Base-by-base conservation (phyloP, 331 rosid species). In the Erythrophleum ivorense region DNA sequence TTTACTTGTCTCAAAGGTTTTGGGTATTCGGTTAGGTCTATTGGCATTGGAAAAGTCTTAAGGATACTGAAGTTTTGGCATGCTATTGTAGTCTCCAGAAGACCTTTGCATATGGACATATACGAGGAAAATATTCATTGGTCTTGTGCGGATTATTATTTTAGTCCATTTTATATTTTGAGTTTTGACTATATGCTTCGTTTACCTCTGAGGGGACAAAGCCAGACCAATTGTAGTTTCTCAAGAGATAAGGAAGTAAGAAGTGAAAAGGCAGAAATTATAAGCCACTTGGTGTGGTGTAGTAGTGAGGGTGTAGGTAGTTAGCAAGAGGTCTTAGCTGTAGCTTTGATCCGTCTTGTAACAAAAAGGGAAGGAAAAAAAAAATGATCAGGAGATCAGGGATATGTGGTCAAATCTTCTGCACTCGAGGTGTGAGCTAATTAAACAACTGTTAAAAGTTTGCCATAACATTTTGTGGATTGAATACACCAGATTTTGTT, bases 1-100 rank as follows among this genome's bases (percentile, higher is more conserved):
- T 83, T 71, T 13, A 46, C 8, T 71, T 71, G 57, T 71, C 36
- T 73, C 36, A 58, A 13, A 29, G 76, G 65, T 80, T 80, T 78
- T 81, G 45, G 73, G 11, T 46, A 12, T 70, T 86, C 49, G 67
- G 60, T 54, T 11, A 49, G 66, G 36, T 77, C 15, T 73, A 43
- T 43, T 58, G 60, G 65, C 73, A 8, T 78, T 78, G 73, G 55
- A 62, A 50, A 46, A 46, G 82, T 74, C 76, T 65, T 33, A 59
- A 63, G 82, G 53, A 46, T 60, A 63, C 40, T 43, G 19, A 66
- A 9, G 45, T 66, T 68, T 76, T 71, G 2, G 43, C 24, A 45
- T 83, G 80, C 82, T 79, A n/a, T 76, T 63, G 29, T 68, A 69
- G 46, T 46, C 66, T 6, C 55, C 53, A 45, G 38, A 6, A 55